A percentile compares a stretch with the other conserved stretches of the same genome.
phyloP scores from a whole-genome alignment of 2,329 filamentous ascomycete genomes.

The Talaromyces islandicus region DNA sequence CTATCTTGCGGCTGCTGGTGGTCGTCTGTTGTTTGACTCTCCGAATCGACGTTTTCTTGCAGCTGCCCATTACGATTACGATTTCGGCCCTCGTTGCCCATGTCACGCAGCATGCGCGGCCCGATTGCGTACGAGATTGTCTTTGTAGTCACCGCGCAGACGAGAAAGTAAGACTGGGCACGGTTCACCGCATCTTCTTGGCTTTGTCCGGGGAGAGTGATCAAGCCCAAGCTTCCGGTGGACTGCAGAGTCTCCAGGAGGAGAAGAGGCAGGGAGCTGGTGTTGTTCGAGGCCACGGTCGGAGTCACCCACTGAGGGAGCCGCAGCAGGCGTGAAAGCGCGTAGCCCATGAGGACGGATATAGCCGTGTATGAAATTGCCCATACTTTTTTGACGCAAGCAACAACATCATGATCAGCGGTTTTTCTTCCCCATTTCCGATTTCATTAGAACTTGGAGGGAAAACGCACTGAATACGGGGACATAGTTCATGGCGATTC shows the following conservation, averaged over 20 bases:
- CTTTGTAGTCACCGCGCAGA: constrained; percentile 59
- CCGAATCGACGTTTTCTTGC: constrained; percentile 6
- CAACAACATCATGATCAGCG: constrained; percentile 2
- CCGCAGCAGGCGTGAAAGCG: constrained; percentile 40
- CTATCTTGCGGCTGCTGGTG: constrained; percentile 1
- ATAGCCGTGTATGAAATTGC: constrained; percentile 44
- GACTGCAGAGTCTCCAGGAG: constrained; percentile 47
- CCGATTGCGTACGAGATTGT: constrained; percentile 60
- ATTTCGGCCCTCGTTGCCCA: constrained; percentile 16
- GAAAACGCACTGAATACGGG: constrained; percentile 38
- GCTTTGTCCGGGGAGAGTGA: constrained; percentile 41
- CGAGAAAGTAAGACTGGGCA: constrained; percentile 60
- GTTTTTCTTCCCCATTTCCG: neutral
- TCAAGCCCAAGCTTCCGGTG: constrained; percentile 51
- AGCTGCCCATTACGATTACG: constrained; percentile 18
- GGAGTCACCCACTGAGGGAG: constrained; percentile 50
- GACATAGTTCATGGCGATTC: constrained; percentile 44
- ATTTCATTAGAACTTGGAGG: neutral
- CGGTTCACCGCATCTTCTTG: constrained; percentile 47
- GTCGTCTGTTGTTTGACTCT: neutral
- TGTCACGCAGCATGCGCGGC: constrained; percentile 49
- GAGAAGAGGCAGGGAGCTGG: constrained; percentile 48
- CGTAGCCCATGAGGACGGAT: constrained; percentile 44
- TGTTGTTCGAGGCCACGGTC: constrained; percentile 54
- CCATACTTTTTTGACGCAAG: constrained; percentile 36